These are phyloP conservation scores for Colletotrichum neosansevieriae DNA, from an alignment of 2,329 filamentous ascomycete genomes.

Conservation along the genomic window DNA sequence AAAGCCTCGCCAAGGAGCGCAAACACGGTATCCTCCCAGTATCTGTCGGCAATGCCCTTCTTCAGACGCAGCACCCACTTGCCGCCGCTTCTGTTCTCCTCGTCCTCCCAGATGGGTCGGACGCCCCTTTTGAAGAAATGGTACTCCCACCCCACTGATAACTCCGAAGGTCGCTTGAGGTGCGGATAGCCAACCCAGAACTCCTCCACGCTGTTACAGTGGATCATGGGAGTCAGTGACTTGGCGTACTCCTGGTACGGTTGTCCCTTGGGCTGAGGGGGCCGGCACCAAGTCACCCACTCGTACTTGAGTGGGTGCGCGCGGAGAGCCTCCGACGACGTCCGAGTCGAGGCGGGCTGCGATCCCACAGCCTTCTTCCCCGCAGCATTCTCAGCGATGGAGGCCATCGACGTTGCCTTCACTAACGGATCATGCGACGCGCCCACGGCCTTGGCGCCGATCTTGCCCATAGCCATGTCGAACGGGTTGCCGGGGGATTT, in stretches of 20 bases:
- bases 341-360: slow-evolving; percentile 38
- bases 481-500: slow-evolving; percentile 87
- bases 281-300: slow-evolving; percentile 98
- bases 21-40: slow-evolving; percentile 94
- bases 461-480: slow-evolving; percentile 74
- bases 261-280: slow-evolving; percentile 95
- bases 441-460: slow-evolving; percentile 64
- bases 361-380: slow-evolving; percentile 30
- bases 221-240: slow-evolving; percentile 88
- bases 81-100: slow-evolving; percentile 93
- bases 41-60: slow-evolving; percentile 96
- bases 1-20: slow-evolving; percentile 96
- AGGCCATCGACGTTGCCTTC: slow-evolving; percentile 57
- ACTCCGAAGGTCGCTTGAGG: slow-evolving; percentile 86
- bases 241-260: slow-evolving; percentile 93
- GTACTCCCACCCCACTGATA: slow-evolving; percentile 96
- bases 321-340: slow-evolving; percentile 35
- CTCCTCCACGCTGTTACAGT: slow-evolving; percentile 84
- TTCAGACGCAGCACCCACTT: slow-evolving; percentile 98
- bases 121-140: slow-evolving; percentile 98
- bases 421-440: slow-evolving; percentile 51
- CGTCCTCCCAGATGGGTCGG: slow-evolving; percentile 97
- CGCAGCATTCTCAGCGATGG: slow-evolving; percentile 71
- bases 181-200: slow-evolving; percentile 93
- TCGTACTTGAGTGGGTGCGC: slow-evolving; percentile 74